phyloP scores from a whole-genome alignment of 257 asterid genomes.

The Paulownia fortunei region DNA sequence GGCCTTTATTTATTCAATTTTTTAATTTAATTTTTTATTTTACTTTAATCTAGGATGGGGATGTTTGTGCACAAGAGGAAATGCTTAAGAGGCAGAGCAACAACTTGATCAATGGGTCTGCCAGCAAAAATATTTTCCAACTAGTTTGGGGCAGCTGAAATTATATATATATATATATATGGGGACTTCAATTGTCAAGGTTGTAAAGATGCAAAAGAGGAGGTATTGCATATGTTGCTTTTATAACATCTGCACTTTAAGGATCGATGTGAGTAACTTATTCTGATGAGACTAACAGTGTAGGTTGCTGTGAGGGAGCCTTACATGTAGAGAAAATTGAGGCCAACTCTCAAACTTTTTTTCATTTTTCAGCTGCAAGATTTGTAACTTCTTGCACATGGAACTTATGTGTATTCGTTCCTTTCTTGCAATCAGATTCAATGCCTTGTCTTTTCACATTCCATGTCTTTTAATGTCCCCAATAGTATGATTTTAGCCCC shows the following conservation, averaged over 20 bases:
- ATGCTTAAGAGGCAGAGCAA: constrained; percentile 86
- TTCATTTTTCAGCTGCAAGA: not conserved
- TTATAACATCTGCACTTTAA: not conserved
- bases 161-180: not conserved
- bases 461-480: not conserved
- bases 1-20: not conserved
- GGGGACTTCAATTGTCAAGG: not conserved
- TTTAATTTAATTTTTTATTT: not conserved
- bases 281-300: constrained; percentile 1
- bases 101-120: constrained; percentile 67
- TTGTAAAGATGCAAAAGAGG: not conserved
- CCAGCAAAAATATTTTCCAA: constrained; percentile 87
- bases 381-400: not conserved
- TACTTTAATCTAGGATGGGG: constrained; percentile 60
- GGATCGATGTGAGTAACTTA: constrained; percentile 9
- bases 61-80: constrained; percentile 78
- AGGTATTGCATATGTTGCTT: not conserved
- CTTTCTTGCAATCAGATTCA: not conserved
- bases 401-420: not conserved
- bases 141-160: constrained; percentile 77
- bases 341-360: not conserved
- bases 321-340: not conserved
- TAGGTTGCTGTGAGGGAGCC: constrained; percentile 5
- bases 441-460: not conserved
- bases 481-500: no score